These are phyloP conservation scores for Globisporangium rhizosaccharum DNA, from an alignment of 352 stramenopile genomes.

Conservation along the genomic window DNA sequence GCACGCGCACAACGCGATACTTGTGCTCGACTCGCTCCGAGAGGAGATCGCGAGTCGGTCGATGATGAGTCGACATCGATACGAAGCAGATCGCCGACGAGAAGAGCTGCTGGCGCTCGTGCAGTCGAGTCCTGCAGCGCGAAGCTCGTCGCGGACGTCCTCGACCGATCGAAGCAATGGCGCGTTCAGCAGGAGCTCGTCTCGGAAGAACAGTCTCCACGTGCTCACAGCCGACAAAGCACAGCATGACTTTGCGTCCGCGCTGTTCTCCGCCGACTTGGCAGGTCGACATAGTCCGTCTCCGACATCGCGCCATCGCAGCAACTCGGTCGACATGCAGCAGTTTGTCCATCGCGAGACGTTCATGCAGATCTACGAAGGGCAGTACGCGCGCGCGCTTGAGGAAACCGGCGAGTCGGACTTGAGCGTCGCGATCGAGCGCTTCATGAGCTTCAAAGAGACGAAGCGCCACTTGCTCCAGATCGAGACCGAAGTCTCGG, in stretches of 20 bases:
- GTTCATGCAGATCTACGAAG: slow-evolving; percentile 57
- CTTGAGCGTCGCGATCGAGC: slow-evolving; percentile 37
- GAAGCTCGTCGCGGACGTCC: slow-evolving; percentile 1
- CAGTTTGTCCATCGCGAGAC: slow-evolving; percentile 29
- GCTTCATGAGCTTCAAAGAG: slow-evolving; percentile 33
- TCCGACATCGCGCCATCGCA: slow-evolving; percentile 11
- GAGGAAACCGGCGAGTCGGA: slow-evolving; percentile 45
- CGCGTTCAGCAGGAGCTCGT: not conserved
- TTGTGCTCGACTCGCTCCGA: slow-evolving; percentile 39
- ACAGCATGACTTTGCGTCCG: not conserved
- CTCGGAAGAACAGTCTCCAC: slow-evolving; percentile 3
- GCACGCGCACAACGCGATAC: slow-evolving; percentile 25
- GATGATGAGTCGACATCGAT: slow-evolving; percentile 29
- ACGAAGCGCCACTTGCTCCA: slow-evolving; percentile 33
- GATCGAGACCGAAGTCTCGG: slow-evolving; percentile 37
- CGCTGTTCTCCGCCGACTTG: not conserved
- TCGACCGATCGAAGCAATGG: not conserved
- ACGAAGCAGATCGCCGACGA: slow-evolving; percentile 41
- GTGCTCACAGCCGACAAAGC: not conserved
- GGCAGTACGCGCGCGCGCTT: slow-evolving; percentile 48
- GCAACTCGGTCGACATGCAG: slow-evolving; percentile 23
- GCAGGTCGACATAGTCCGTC: not conserved
- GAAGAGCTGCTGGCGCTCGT: slow-evolving; percentile 48
- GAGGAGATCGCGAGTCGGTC: slow-evolving; percentile 42
- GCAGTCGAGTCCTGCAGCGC: slow-evolving; percentile 15